These are phyloP conservation scores for Erigeron canadensis DNA, from an alignment of 129 eudicot species.

Conservation along the genomic window DNA sequence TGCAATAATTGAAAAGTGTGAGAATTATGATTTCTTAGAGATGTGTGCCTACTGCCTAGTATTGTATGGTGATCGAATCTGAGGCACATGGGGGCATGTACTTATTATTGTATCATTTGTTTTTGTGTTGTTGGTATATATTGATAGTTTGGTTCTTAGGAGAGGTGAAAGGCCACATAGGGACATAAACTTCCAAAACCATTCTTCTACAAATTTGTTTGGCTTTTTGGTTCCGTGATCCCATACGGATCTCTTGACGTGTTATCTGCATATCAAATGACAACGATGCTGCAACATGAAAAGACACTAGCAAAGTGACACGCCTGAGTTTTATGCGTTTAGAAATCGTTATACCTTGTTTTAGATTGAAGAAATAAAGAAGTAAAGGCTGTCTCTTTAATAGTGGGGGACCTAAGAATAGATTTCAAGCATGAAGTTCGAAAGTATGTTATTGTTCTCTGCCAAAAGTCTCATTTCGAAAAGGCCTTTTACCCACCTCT, in stretches of 20 bases:
- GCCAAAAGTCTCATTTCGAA: not conserved
- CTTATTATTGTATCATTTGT: not conserved
- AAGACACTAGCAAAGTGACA: not conserved
- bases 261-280: not conserved
- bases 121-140: constrained; percentile 13
- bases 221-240: not conserved
- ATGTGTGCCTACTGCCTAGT: constrained; percentile 28
- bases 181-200: constrained; percentile 9
- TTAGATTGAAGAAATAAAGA: too few relatives aligned
- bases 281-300: not conserved
- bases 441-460: not conserved
- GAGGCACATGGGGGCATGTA: constrained; percentile 37
- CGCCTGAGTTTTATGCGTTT: not conserved
- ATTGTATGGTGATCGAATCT: constrained; percentile 28
- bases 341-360: not conserved
- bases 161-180: constrained; percentile 37
- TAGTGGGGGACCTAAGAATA: not conserved
- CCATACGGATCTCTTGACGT: constrained; percentile 18
- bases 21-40: constrained; percentile 10
- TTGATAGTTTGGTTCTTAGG: constrained; percentile 28
- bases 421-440: not conserved
- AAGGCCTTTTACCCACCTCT: not conserved
- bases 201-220: constrained; percentile 20
- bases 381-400: not conserved
- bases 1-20: constrained; percentile 12